These are phyloP conservation scores for Ophiocordyceps sinensis DNA, from an alignment of 2,329 filamentous ascomycete genomes.

Conservation along the genomic window DNA sequence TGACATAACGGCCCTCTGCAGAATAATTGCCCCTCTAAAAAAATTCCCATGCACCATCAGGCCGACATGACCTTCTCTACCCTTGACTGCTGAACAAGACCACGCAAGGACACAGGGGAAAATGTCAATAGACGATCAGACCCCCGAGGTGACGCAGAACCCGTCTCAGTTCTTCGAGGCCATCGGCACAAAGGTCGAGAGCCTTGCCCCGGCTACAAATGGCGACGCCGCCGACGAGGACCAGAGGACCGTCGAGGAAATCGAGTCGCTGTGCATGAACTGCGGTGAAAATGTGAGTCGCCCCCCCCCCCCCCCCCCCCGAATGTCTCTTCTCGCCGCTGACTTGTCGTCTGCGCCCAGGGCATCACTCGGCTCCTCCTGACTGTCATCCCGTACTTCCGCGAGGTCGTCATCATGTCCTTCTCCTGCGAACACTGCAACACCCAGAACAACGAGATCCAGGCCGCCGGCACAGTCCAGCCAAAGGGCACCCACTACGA, in stretches of 20 bases:
- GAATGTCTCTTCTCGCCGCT: no score
- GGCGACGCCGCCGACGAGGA: constrained; percentile 25
- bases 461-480: constrained; percentile 84
- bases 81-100: background rate
- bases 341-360: constrained; percentile 24
- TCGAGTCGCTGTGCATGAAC: constrained; percentile 77
- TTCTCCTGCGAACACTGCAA: constrained; percentile 85
- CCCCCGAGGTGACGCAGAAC: constrained; percentile 19
- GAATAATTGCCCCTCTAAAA: constrained; percentile 10
- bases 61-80: background rate
- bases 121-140: constrained; percentile 29
- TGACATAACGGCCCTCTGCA: constrained; percentile 4
- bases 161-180: constrained; percentile 44
- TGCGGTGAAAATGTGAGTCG: constrained; percentile 58
- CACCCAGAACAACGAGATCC: constrained; percentile 85
- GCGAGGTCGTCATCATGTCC: constrained; percentile 94
- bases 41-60: constrained; percentile 8
- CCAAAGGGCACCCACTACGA: constrained; percentile 76
- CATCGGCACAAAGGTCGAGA: constrained; percentile 46
- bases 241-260: constrained; percentile 45
- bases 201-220: constrained; percentile 26
- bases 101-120: background rate
- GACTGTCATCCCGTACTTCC: constrained; percentile 90
- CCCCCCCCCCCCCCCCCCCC: background rate
- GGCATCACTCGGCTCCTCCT: constrained; percentile 77